Evolutionary conservation across 345 rosid genomes (phyloP).

Genomic region (Barbarea vulgaris): DNA sequence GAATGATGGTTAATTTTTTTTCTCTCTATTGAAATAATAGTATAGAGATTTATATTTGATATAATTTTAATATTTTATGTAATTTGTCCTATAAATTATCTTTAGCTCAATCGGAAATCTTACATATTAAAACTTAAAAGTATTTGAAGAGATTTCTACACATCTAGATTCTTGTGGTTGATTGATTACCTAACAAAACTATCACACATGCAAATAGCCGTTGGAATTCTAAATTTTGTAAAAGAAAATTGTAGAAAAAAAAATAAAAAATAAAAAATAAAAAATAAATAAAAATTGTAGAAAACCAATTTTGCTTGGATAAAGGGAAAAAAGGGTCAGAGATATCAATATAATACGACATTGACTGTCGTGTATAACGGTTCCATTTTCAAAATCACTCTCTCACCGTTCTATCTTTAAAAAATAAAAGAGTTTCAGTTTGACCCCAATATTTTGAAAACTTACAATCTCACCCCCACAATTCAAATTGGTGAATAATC

Average conservation of each 20-base stretch:
- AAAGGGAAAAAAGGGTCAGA: not conserved
- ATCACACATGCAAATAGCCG: slow-evolving; percentile 15
- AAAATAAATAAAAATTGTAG: too few relatives aligned
- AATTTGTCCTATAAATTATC: too few relatives aligned
- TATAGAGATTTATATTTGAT: too few relatives aligned
- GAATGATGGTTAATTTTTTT: too few relatives aligned
- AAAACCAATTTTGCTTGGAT: not conserved
- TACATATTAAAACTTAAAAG: too few relatives aligned
- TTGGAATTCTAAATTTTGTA: slow-evolving; percentile 3
- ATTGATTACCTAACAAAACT: not conserved
- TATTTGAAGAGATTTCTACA: too few relatives aligned
- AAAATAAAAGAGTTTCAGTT: not conserved
- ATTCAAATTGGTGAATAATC: not conserved
- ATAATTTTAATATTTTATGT: too few relatives aligned
- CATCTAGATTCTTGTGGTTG: not conserved
- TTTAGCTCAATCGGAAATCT: not conserved
- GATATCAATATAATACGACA: slow-evolving; percentile 18
- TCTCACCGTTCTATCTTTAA: not conserved
- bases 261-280: too few relatives aligned
- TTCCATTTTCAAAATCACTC: slow-evolving; percentile 14
- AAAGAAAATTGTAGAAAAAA: too few relatives aligned
- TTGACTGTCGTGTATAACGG: slow-evolving; percentile 27
- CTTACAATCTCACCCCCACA: not conserved
- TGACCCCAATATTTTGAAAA: not conserved
- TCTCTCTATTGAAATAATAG: too few relatives aligned